Conservation (phyloP, 352 stramenopile genomes). For the Phytophthora parvispora region DNA sequence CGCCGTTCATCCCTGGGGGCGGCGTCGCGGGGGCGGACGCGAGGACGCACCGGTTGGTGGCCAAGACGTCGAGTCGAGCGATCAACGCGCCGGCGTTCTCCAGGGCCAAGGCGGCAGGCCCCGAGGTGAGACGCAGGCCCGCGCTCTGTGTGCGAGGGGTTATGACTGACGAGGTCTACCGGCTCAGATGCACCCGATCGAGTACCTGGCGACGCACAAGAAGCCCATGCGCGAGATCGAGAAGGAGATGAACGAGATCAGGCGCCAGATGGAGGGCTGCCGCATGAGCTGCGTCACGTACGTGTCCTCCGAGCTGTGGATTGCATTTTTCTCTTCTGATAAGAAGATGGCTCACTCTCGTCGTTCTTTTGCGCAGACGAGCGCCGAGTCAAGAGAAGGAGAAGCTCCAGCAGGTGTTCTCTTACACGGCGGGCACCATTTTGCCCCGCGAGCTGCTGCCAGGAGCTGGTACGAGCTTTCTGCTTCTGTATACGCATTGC, state of each 20-base stretch:
- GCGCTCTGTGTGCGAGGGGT: too few relatives aligned
- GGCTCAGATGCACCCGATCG: slow-evolving; percentile 67
- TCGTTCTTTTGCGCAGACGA: slow-evolving; percentile 22
- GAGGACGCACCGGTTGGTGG: slow-evolving; percentile 54
- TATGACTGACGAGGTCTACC: too few relatives aligned
- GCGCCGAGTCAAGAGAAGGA: slow-evolving; percentile 83
- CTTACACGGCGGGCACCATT: slow-evolving; percentile 74
- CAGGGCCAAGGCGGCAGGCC: slow-evolving; percentile 22
- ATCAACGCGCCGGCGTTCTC: slow-evolving; percentile 60
- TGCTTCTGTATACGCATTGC: background rate
- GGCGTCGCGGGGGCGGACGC: slow-evolving; percentile 48
- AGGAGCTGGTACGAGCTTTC: slow-evolving; percentile 56
- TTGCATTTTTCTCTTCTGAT: too few relatives aligned
- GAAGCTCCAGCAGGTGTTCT: slow-evolving; percentile 85
- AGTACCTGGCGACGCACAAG: slow-evolving; percentile 53
- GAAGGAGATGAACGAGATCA: slow-evolving; percentile 81
- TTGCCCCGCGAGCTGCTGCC: slow-evolving; percentile 77
- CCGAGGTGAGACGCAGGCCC: slow-evolving; percentile 45
- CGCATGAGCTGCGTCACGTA: slow-evolving; percentile 65
- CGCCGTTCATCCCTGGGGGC: slow-evolving; percentile 78
- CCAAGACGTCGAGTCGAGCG: slow-evolving; percentile 71
- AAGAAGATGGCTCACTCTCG: background rate
- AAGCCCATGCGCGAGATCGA: slow-evolving; percentile 82
- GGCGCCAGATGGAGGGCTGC: slow-evolving; percentile 74
- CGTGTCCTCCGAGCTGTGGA: background rate